Percentiles rank a stretch among this genome's conserved stretches.
Conservation (phyloP, 2,329 filamentous ascomycete genomes). For the Ceratocystiopsis brevicomis region DNA sequence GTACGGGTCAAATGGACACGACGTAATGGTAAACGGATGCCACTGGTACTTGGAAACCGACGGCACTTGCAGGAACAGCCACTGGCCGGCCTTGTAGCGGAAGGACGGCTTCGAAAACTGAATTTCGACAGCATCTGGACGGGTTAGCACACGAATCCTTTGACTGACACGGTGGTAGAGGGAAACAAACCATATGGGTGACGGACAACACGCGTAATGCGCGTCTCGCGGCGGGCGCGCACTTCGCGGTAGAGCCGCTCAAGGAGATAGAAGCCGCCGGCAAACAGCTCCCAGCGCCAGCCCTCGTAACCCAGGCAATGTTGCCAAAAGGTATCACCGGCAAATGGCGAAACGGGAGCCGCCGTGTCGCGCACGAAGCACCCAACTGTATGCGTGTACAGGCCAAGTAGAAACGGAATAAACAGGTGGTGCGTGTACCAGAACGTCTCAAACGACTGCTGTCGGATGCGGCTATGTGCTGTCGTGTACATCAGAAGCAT, state of each 20-base stretch:
- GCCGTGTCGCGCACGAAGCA: conserved; percentile 84
- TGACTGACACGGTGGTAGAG: no score
- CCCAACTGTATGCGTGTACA: conserved; percentile 90
- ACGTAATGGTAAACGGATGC: conserved; percentile 98
- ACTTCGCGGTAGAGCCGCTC: conserved; percentile 88
- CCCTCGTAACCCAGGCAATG: conserved; percentile 92
- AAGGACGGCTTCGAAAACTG: conserved; percentile 94
- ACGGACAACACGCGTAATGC: conserved; percentile 83
- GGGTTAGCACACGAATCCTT: background rate
- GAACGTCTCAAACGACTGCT: conserved; percentile 95
- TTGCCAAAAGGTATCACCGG: conserved; percentile 61
- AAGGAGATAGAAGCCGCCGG: conserved; percentile 64
- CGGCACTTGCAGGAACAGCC: conserved; percentile 90
- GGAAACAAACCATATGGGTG: conserved; percentile 69
- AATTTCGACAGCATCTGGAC: conserved; percentile 78
- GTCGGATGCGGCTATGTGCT: conserved; percentile 77
- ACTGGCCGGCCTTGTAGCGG: conserved; percentile 96
- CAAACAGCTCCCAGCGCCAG: conserved; percentile 90
- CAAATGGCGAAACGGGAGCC: conserved; percentile 63
- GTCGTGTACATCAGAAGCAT: conserved; percentile 98
- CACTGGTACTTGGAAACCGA: conserved; percentile 79
- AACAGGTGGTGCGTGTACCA: conserved; percentile 99
- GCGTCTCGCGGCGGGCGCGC: conserved; percentile 61
- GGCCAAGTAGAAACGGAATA: conserved; percentile 76
- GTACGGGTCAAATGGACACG: conserved; percentile 89